Base-by-base conservation (phyloP, 768 basidiomycete genomes). In the Lentinula edodes region DNA sequence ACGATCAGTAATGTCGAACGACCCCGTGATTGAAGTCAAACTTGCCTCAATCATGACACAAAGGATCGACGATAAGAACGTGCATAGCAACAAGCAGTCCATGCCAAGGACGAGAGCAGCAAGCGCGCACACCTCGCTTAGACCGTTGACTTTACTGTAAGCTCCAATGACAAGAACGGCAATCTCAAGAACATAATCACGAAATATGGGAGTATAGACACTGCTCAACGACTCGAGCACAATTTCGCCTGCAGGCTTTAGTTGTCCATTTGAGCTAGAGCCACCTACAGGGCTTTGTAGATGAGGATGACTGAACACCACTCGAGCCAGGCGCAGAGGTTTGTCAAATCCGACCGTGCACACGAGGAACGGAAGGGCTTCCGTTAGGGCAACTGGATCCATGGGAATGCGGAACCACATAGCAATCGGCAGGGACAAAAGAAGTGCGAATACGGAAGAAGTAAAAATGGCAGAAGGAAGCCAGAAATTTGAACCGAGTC, bases 291-390 rank as follows among this genome's bases (percentile, higher is more conserved):
- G 75, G 39, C 68, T 66, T n/a, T 68, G 67, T 32, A 87, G 74
- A 52, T 90, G 83, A 2, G 90, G 91, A 66, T 95, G 91, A 34
- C 85, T 82, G 75, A 98, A 93, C 15, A 98, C 91, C 2, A 94
- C 89, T 12, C 88, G 83, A 2, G 95, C 95, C 28, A 99, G 86
- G 6, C 92, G 85, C 51, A 96, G 87, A 0, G 95, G 96, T 72
- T 99, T 98, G 75, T 99, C 97, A 72, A 98, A 99, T 6, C 96
- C 96, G 62, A 99, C 87, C 1, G 95, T 97, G 73, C 96, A 96
- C 39, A 99, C 95, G 52, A 98, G 80, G 86, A 98, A 98, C 0
- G 97, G 97, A 0, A 99, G 83, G 0, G 97, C 96, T 73, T 99
- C 97, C 9, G 92, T 93, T 55, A 99, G 81, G 9, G 89, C 88